Conservation (phyloP, 257 asterid species). For the Salvia splendens region DNA sequence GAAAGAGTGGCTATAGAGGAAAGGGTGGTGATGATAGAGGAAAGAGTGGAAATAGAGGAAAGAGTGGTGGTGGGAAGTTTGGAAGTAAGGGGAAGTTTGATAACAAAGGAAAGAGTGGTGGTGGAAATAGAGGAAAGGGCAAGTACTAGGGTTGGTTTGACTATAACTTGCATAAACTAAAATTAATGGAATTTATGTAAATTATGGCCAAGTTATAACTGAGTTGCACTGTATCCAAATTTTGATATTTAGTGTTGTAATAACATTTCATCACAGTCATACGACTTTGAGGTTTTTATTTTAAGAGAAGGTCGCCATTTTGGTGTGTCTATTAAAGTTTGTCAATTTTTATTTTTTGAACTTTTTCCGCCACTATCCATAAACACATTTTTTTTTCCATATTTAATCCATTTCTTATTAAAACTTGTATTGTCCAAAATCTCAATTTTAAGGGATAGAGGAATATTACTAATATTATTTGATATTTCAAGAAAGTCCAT, state of each 20-base stretch:
- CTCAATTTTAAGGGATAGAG: no score
- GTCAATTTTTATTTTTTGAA: no score
- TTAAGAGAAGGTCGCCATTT: no score
- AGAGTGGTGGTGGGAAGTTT: conserved; percentile 8
- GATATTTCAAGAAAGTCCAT: no score
- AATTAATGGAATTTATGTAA: conserved; percentile 18
- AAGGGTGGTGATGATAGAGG: background rate
- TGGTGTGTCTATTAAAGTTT: no score
- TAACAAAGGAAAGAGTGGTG: background rate
- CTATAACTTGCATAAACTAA: conserved; percentile 4
- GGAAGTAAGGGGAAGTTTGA: background rate
- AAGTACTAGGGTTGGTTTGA: conserved; percentile 25
- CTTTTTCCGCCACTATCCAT: no score
- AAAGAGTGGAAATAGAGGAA: background rate
- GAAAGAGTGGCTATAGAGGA: background rate
- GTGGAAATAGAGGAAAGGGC: conserved; percentile 26
- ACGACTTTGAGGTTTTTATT: background rate
- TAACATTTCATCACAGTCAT: background rate
- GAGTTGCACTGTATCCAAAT: background rate
- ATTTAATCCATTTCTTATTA: no score
- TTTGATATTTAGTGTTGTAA: background rate
- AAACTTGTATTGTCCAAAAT: no score
- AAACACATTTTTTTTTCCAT: no score
- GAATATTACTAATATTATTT: no score
- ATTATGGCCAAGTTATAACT: conserved; percentile 13